phyloP scores from a whole-genome alignment of 75 land plant species.

The Sequoia sempervirens region DNA sequence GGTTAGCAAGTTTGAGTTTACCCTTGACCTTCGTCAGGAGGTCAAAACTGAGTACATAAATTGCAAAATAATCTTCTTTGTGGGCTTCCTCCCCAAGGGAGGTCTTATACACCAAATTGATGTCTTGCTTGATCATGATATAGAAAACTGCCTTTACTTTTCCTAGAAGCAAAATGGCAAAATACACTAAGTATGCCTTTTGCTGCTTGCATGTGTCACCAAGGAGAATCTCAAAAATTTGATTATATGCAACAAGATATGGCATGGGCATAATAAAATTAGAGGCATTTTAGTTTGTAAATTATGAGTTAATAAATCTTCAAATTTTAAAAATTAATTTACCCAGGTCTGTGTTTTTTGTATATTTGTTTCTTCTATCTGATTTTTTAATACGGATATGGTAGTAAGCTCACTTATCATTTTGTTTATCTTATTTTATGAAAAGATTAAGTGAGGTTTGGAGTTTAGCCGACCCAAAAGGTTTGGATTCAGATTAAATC shows the following conservation, averaged over 20 bases:
- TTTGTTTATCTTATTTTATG: no score
- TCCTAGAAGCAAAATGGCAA: not conserved
- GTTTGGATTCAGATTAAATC: not conserved
- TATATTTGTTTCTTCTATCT: not conserved
- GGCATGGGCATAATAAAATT: not conserved
- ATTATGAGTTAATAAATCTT: not conserved
- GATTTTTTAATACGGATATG: not conserved
- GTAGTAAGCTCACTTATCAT: no score
- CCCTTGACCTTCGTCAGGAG: no score
- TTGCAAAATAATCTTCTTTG: no score
- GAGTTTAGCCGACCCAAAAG: not conserved
- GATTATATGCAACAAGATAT: not conserved
- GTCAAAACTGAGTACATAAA: no score
- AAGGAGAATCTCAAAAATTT: not conserved
- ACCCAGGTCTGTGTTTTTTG: not conserved
- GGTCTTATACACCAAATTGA: no score
- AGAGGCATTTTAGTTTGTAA: not conserved
- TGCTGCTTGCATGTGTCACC: not conserved
- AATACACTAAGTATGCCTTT: not conserved
- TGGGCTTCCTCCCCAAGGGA: no score
- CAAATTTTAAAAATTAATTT: not conserved
- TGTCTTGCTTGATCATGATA: no score
- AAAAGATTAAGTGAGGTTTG: no score
- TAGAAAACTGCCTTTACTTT: no score
- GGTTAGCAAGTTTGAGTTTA: no score